A percentile compares a stretch with the other conserved stretches of the same genome.
These are phyloP conservation scores for Anthracocystis panici-leucophaei DNA, from an alignment of 1,284 basidiomycete genomes.

Conservation along the genomic window DNA sequence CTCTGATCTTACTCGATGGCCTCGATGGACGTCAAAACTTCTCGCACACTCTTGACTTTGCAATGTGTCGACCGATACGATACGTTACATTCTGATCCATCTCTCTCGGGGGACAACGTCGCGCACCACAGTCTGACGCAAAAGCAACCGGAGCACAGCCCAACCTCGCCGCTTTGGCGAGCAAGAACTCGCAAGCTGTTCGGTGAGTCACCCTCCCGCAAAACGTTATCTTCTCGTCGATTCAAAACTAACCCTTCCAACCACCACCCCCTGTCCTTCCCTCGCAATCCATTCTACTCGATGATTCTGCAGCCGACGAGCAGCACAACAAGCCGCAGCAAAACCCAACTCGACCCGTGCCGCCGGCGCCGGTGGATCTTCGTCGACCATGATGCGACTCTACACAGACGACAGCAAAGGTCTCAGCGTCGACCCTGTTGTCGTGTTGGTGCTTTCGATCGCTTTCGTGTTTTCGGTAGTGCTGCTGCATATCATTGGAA, in stretches of 20 bases:
- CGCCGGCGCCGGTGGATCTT: constrained; percentile 94
- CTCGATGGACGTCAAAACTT: neutral
- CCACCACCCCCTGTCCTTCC: neutral
- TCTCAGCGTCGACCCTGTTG: constrained; percentile 97
- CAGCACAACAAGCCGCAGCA: constrained; percentile 75
- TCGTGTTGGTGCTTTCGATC: constrained; percentile 94
- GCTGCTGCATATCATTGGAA: constrained; percentile 97
- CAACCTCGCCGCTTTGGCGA: constrained; percentile 59
- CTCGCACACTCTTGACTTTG: neutral
- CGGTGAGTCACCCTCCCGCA: constrained; percentile 26
- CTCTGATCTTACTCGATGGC: too few species aligned
- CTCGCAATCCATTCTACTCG: neutral
- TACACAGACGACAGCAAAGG: constrained; percentile 96
- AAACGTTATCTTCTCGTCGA: neutral
- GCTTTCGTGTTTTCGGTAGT: constrained; percentile 99
- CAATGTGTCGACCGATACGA: neutral
- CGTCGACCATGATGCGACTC: constrained; percentile 96
- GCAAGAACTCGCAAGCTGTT: constrained; percentile 52
- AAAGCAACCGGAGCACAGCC: constrained; percentile 49
- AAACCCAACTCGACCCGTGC: constrained; percentile 89
- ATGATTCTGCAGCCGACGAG: constrained; percentile 74
- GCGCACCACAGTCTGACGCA: constrained; percentile 38
- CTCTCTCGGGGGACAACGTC: neutral
- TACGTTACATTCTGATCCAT: neutral
- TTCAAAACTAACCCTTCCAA: neutral